Conservation (phyloP, 805 yeast species). For the Candida vartiovaarae region DNA sequence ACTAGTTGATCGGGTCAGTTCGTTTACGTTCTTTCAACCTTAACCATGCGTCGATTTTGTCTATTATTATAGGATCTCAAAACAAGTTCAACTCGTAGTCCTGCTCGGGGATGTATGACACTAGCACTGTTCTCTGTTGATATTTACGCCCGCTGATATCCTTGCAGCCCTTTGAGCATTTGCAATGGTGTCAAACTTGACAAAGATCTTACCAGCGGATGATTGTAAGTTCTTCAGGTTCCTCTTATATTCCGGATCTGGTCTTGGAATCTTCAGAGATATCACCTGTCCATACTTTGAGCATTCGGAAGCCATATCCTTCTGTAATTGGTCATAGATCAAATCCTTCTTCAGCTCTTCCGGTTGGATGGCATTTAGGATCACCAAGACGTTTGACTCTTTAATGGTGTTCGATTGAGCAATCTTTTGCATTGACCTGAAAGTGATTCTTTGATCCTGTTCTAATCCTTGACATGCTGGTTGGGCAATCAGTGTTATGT, state of each 20-base stretch:
- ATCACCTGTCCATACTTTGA: slow-evolving; percentile 43
- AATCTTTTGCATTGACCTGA: slow-evolving; percentile 18
- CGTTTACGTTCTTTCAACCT: neutral
- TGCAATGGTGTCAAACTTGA: slow-evolving; percentile 49
- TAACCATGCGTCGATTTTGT: neutral
- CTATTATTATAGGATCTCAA: neutral
- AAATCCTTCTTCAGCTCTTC: slow-evolving; percentile 51
- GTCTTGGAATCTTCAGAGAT: slow-evolving; percentile 56
- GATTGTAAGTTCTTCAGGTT: slow-evolving; percentile 39
- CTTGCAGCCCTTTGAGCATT: slow-evolving; percentile 48
- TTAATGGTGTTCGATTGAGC: slow-evolving; percentile 4
- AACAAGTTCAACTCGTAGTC: slow-evolving; percentile 42
- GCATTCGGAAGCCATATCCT: slow-evolving; percentile 46
- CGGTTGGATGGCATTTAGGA: slow-evolving; percentile 59
- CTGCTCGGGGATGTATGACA: slow-evolving; percentile 50
- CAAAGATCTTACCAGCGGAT: slow-evolving; percentile 67
- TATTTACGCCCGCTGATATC: slow-evolving; percentile 60
- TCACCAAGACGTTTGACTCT: slow-evolving; percentile 46
- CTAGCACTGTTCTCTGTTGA: slow-evolving; percentile 61
- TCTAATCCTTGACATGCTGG: slow-evolving; percentile 28
- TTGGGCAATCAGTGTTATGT: slow-evolving; percentile 28
- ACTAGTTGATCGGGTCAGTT: too few relatives aligned
- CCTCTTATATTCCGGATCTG: slow-evolving; percentile 34
- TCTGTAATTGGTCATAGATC: slow-evolving; percentile 40
- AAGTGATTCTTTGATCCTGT: slow-evolving; percentile 15